These are phyloP conservation scores for Dendryphion nanum DNA, from an alignment of 2,329 filamentous ascomycete species.

Conservation along the genomic window DNA sequence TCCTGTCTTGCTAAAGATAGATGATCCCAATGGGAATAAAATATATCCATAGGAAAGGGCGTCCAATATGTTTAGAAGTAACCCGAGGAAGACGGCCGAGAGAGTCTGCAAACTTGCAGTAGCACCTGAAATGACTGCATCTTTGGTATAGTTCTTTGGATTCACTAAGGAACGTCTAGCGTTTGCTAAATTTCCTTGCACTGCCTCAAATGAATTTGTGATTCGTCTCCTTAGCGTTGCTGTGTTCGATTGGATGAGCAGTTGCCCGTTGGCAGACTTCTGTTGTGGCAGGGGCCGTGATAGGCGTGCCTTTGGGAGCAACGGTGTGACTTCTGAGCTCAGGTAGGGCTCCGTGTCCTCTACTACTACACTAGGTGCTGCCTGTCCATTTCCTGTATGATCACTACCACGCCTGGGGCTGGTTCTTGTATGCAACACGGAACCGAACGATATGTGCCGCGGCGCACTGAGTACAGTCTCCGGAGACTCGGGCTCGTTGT, in stretches of 20 bases:
- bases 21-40: conserved; percentile 84
- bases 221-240: conserved; percentile 1
- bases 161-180: conserved; percentile 46
- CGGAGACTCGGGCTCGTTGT: conserved; percentile 58
- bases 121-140: conserved; percentile 61
- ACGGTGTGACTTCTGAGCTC: conserved; percentile 29
- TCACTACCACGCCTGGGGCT: neutral
- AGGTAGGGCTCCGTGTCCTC: conserved; percentile 20
- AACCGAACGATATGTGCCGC: neutral
- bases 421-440: neutral
- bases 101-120: conserved; percentile 69
- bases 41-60: conserved; percentile 90
- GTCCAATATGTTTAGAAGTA: conserved; percentile 90
- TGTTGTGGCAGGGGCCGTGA: conserved; percentile 21
- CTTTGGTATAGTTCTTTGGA: conserved; percentile 71
- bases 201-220: conserved; percentile 12
- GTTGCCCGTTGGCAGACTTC: conserved; percentile 4
- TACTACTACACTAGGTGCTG: conserved; percentile 21
- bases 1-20: conserved; percentile 81
- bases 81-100: conserved; percentile 82
- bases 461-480: conserved; percentile 30
- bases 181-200: conserved; percentile 19
- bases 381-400: neutral
- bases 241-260: neutral
- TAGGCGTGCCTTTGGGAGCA: conserved; percentile 36